A percentile compares a stretch with the other conserved stretches of the same genome.
phyloP scores from a whole-genome alignment of 2,329 filamentous ascomycete species.

The Aspergillus fijiensis region DNA sequence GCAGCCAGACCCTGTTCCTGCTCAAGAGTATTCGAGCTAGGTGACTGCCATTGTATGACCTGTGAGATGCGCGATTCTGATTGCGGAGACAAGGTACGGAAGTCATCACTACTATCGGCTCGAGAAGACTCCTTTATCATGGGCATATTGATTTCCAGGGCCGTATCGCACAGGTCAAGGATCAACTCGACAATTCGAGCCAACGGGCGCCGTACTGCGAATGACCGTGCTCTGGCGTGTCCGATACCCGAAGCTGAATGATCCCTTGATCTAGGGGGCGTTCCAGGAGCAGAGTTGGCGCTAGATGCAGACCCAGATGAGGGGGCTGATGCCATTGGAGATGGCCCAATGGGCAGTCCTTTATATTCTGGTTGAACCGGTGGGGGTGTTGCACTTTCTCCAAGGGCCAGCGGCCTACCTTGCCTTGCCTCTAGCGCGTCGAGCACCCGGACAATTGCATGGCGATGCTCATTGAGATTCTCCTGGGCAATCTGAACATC shows the following conservation, averaged over 20 bases:
- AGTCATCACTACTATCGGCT: constrained; percentile 64
- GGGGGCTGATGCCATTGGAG: constrained; percentile 64
- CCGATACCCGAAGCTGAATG: constrained; percentile 66
- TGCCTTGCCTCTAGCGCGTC: constrained; percentile 76
- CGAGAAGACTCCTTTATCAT: constrained; percentile 78
- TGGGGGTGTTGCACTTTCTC: constrained; percentile 50
- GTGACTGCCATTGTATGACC: constrained; percentile 94
- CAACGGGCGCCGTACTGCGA: constrained; percentile 84
- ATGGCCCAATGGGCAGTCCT: constrained; percentile 77
- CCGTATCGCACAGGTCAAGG: constrained; percentile 92
- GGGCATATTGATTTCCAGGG: constrained; percentile 90
- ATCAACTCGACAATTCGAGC: constrained; percentile 92
- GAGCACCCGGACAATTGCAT: constrained; percentile 90
- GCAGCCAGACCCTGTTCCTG: constrained; percentile 87
- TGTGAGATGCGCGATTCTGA: constrained; percentile 94
- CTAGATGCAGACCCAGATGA: constrained; percentile 71
- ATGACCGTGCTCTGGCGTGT: constrained; percentile 80
- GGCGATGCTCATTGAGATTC: constrained; percentile 84
- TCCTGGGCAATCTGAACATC: constrained; percentile 96
- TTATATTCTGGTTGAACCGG: constrained; percentile 78
- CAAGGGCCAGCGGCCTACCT: constrained; percentile 41
- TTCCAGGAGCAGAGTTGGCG: constrained; percentile 67
- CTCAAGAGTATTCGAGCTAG: constrained; percentile 84
- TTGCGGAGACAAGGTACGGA: constrained; percentile 90
- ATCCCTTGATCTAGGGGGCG: constrained; percentile 65